phyloP scores from a whole-genome alignment of 805 yeast genomes.

The Yamadazyma phyllophila region DNA sequence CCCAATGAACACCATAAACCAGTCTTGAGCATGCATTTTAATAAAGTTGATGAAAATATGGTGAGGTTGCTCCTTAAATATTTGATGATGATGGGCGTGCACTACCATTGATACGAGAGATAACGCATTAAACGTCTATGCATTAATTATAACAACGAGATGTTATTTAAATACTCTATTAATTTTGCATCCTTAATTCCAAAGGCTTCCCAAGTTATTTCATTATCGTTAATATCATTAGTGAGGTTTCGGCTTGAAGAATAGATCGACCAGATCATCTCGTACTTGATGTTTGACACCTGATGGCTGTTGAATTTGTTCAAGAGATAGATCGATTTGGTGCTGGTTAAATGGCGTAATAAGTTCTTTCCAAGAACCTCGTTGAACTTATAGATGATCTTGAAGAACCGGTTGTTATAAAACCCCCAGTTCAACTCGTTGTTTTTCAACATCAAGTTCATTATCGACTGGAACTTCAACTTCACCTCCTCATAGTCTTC shows the following conservation, averaged over 20 bases:
- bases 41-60: neutral
- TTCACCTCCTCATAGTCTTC: constrained; percentile 26
- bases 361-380: constrained; percentile 15
- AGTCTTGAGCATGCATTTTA: constrained; percentile 48
- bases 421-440: constrained; percentile 21
- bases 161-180: constrained; percentile 11
- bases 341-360: constrained; percentile 14
- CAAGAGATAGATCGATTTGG: constrained; percentile 28
- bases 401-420: constrained; percentile 21
- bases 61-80: neutral
- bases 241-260: constrained; percentile 14
- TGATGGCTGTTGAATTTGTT: constrained; percentile 34
- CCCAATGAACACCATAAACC: constrained; percentile 65
- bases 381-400: constrained; percentile 25
- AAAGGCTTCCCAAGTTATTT: constrained; percentile 25
- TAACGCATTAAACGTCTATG: no score
- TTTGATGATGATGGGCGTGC: neutral
- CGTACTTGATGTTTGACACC: constrained; percentile 36
- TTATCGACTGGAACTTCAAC: constrained; percentile 21
- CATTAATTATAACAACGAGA: constrained; percentile 7
- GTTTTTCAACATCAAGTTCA: constrained; percentile 16
- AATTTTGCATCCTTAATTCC: constrained; percentile 23
- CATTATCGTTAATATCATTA: constrained; percentile 7
- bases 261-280: constrained; percentile 39
- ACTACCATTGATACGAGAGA: neutral